Evolutionary conservation across 1,139 yeast species (phyloP), one percentile per base, ranked within the genome.

Genomic region (Suhomyces bolitotheri): DNA sequence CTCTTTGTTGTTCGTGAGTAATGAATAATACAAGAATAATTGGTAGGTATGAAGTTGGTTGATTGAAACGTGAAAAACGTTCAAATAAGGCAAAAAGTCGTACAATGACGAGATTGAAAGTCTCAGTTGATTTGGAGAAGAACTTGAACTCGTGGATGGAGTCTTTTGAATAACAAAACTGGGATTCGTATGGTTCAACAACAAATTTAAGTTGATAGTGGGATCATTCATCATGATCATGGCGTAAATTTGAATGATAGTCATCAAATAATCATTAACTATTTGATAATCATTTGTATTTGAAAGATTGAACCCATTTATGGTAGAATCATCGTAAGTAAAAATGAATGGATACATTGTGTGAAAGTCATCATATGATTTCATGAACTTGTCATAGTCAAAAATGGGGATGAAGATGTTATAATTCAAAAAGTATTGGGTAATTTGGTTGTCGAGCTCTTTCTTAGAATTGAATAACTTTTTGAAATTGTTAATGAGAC

Each of bases 331-430:
- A 39, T 69, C 74, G 40, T 71, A 71, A 1, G 76, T 71, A 48
- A 71, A 71, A 54, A 71, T 69, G 40, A 71, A 71, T 10, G 76
- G 77, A 47, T 74, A 77, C 69, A 74, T 75, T 34, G 78, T 76
- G 46, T 74, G 77, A 50, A 76, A 75, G 4, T 72, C 76, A 38
- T 77, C 76, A 45, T 80, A 80, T 34, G 71, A 67, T 46, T 71
- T 73, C 71, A 78, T 78, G 48, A 80, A 79, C 27, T 66, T 57
- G 31, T 69, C 71, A 46, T 75, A 79, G 50, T 79, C 83, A 43
- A 80, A 69, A n/a, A 80, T 74, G 8, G 85, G 85, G 19, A 80
- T 70, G 42, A 79, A 66, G 14, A 71, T 66, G 53, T 80, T 80
- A 50, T 76, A 72, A 46, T 77, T 73, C 37, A 77, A 62, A 48